phyloP scores from a whole-genome alignment of 2,329 filamentous ascomycete species.

The Trichoderma sp. region DNA sequence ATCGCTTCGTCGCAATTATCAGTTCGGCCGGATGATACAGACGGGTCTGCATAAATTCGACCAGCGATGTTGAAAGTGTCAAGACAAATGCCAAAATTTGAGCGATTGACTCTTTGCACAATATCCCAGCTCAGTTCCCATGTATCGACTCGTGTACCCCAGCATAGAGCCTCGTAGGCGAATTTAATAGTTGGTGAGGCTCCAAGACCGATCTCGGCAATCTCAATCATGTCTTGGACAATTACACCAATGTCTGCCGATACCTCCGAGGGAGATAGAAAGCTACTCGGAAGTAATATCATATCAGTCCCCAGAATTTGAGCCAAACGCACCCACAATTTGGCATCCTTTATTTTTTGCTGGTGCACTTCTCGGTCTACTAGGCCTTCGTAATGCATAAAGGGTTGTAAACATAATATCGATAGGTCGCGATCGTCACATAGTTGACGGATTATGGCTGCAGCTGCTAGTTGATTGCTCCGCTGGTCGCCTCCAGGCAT shows the following conservation, averaged over 20 bases:
- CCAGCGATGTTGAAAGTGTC: conserved; percentile 78
- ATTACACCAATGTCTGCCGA: conserved; percentile 52
- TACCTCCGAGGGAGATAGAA: conserved; percentile 50
- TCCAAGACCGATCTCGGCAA: conserved; percentile 63
- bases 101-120: conserved; percentile 59
- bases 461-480: conserved; percentile 54
- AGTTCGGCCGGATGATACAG: conserved; percentile 48
- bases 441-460: conserved; percentile 53
- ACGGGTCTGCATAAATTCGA: conserved; percentile 67
- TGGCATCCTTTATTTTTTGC: conserved; percentile 58
- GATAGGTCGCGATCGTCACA: conserved; percentile 52
- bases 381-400: conserved; percentile 74
- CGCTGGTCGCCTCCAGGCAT: conserved; percentile 39
- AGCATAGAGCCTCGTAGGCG: conserved; percentile 71
- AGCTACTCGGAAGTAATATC: conserved; percentile 71
- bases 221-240: conserved; percentile 57
- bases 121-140: conserved; percentile 73
- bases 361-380: conserved; percentile 57
- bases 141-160: conserved; percentile 65
- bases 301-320: conserved; percentile 64
- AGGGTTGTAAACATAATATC: conserved; percentile 70
- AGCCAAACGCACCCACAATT: conserved; percentile 67
- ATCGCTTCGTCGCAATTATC: conserved; percentile 54
- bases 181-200: conserved; percentile 60
- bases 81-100: conserved; percentile 73